Conservation (phyloP, 768 basidiomycete genomes). For the Glaciozyma antarctica region DNA sequence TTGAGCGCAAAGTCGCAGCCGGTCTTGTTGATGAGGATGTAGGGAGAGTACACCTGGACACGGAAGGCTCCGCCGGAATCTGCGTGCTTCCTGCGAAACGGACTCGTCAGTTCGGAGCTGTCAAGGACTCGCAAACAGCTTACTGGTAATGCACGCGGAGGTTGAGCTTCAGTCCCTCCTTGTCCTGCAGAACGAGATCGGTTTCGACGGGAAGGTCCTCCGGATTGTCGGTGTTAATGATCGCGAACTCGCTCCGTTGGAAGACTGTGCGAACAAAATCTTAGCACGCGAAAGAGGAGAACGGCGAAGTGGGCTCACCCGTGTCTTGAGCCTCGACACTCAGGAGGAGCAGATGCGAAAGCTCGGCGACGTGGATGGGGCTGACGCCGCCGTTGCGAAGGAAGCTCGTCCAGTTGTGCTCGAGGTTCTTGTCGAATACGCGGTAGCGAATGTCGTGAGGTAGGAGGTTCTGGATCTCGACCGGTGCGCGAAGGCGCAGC, state of each 20-base stretch:
- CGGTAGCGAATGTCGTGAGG: slow-evolving; percentile 91
- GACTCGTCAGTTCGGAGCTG: not conserved
- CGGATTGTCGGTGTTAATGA: slow-evolving; percentile 87
- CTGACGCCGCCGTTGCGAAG: slow-evolving; percentile 84
- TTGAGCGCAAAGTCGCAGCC: slow-evolving; percentile 68
- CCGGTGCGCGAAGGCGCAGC: slow-evolving; percentile 76
- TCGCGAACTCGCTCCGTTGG: slow-evolving; percentile 89
- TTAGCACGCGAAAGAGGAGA: not conserved
- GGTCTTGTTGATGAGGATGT: slow-evolving; percentile 84
- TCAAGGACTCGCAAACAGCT: slow-evolving; percentile 34
- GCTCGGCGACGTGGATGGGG: slow-evolving; percentile 91
- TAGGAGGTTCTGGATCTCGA: slow-evolving; percentile 89
- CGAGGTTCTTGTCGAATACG: slow-evolving; percentile 90
- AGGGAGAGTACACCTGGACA: slow-evolving; percentile 87
- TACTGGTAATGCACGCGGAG: slow-evolving; percentile 84
- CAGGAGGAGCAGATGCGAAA: slow-evolving; percentile 76
- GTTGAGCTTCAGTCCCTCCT: slow-evolving; percentile 62
- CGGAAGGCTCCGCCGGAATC: slow-evolving; percentile 92
- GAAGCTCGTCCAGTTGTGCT: slow-evolving; percentile 91
- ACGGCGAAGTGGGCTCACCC: slow-evolving; percentile 43
- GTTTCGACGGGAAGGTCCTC: slow-evolving; percentile 79
- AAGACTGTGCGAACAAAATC: slow-evolving; percentile 49
- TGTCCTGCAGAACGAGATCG: slow-evolving; percentile 61
- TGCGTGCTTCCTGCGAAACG: slow-evolving; percentile 54
- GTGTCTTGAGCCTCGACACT: slow-evolving; percentile 84